Conservation (phyloP, 23 red algal species). For the Agarophyton chilense region DNA sequence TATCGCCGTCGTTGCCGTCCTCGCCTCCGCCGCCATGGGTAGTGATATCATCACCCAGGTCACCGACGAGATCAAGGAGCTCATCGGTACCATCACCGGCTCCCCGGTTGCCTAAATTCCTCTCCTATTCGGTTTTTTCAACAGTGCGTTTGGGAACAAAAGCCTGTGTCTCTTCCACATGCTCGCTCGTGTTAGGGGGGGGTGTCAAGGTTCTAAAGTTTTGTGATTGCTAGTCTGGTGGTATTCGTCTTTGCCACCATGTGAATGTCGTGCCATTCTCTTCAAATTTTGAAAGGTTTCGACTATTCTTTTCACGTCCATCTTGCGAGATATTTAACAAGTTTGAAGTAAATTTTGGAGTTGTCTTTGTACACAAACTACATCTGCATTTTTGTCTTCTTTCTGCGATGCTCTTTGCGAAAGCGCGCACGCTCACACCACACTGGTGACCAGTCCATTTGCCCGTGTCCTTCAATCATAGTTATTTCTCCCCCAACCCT, state of each 20-base stretch:
- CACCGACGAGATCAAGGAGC: not conserved
- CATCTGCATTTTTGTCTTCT: too few species aligned
- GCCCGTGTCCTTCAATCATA: too few species aligned
- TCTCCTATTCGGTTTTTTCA: not conserved
- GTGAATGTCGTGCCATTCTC: not conserved
- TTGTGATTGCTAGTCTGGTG: constrained; percentile 19
- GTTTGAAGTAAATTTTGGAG: not conserved
- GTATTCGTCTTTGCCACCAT: not conserved
- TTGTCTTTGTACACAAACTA: too few species aligned
- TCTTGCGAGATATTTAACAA: not conserved
- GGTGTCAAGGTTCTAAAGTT: not conserved
- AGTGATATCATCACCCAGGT: not conserved
- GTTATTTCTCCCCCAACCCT: too few species aligned
- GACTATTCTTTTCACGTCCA: not conserved
- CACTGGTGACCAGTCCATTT: too few species aligned
- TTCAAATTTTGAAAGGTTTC: not conserved
- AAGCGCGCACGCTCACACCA: too few species aligned
- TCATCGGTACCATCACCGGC: not conserved
- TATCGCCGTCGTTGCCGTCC: constrained; percentile 1
- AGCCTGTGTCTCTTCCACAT: not conserved
- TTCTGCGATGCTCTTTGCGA: too few species aligned
- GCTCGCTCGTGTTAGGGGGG: not conserved
- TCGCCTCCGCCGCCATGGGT: constrained; percentile 19
- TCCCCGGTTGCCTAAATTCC: constrained; percentile 3
- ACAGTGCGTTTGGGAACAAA: not conserved